Base-by-base conservation (phyloP, 495 filamentous ascomycete species). In the Penicillium crystallinum region DNA sequence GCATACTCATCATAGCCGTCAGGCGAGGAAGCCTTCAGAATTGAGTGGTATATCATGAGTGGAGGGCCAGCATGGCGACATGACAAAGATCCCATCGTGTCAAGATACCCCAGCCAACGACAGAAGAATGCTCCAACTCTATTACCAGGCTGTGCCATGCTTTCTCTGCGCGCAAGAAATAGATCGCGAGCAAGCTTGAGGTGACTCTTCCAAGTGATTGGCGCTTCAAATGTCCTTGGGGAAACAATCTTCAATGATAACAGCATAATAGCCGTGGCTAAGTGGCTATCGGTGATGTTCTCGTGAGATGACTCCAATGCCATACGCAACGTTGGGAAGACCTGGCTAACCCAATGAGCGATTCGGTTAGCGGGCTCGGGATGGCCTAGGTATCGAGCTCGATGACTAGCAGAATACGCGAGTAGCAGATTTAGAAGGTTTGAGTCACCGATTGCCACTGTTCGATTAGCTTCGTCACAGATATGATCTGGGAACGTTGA, bases 261-360 rank as follows among this genome's bases (percentile, higher is more conserved):
- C 29, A 95, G 74, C 87, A 95, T 89, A 49, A 95, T 90, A 3
- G 89, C 87, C 0, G 90, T 89, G 9, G 90, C 88, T 17, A 95
- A 75, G 55, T 87, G 89, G 33, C 81, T 80, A 61, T 90, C 83
- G 17, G 85, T 84, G 38, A 89, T 83, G 11, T 84, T 81, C 54
- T 85, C 76, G 29, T 67, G 62, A 1, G 74, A 59, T 9, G 65
- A 64, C 57, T 81, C 77, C 22, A 93, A 74, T 8, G 87, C 86
- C 30, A 81, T 64, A 25, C 86, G 80, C 19, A 95, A 77, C 18
- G 83, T 79, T 0, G 86, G 84, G 51, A 95, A 89, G 11, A 92
- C 87, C 55, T 88, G 80, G 62, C 87, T 77, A 14, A 93, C 86
- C 80, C 85, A 92, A 21, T 78, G 70, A 1, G 88, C 87, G 40